Evolutionary conservation across 768 basidiomycete genomes (phyloP).

Genomic region (Russula foetens): DNA sequence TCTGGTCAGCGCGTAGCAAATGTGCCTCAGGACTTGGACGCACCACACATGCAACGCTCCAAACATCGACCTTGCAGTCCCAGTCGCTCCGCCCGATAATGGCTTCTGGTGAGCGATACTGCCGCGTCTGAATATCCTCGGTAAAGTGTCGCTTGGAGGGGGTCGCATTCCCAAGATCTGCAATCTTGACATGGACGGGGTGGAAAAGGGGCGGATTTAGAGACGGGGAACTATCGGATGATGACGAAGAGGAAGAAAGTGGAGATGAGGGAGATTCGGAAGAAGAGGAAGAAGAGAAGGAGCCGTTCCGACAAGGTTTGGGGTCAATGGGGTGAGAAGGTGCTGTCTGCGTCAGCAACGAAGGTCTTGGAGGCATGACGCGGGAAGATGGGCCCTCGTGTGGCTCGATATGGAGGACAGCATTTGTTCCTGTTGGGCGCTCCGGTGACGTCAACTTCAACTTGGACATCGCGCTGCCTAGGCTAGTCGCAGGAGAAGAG

Average conservation of each 20-base stretch:
- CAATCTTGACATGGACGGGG: conserved; percentile 82
- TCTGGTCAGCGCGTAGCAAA: neutral
- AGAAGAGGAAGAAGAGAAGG: neutral
- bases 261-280: neutral
- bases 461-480: conserved; percentile 26
- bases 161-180: conserved; percentile 90
- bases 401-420: neutral
- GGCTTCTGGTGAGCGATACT: conserved; percentile 92
- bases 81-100: conserved; percentile 83
- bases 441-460: conserved; percentile 17
- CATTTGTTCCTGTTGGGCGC: neutral
- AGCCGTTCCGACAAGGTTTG: neutral
- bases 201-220: neutral
- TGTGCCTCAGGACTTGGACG: conserved; percentile 23
- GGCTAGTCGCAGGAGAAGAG: conserved; percentile 25
- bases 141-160: conserved; percentile 87
- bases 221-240: conserved; percentile 4
- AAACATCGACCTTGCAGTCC: conserved; percentile 81
- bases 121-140: conserved; percentile 94
- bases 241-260: neutral
- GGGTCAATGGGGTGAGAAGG: conserved; percentile 4
- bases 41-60: conserved; percentile 86
- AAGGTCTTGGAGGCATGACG: conserved; percentile 25
- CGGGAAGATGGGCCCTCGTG: conserved; percentile 7
- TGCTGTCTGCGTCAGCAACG: conserved; percentile 30